phyloP scores from a whole-genome alignment of 768 basidiomycete species.

The Zangia roseola region DNA sequence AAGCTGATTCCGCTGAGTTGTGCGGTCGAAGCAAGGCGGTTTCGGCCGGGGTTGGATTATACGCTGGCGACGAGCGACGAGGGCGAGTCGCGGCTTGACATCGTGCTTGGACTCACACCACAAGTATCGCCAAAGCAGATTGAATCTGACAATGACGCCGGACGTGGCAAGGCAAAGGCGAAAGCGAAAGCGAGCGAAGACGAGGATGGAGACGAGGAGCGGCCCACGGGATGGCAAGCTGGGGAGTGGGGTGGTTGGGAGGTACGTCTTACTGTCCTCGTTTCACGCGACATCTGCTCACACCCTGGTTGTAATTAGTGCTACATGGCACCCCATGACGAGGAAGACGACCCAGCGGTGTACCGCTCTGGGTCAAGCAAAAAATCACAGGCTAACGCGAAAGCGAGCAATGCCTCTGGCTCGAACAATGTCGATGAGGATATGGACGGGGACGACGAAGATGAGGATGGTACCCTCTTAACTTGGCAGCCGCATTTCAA shows the following conservation, averaged over 20 bases:
- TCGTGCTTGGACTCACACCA: conserved; percentile 84
- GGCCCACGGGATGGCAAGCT: conserved; percentile 57
- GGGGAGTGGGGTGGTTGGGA: conserved; percentile 95
- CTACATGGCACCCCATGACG: conserved; percentile 93
- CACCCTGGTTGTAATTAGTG: conserved; percentile 46
- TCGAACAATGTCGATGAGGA: conserved; percentile 9
- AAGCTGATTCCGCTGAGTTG: conserved; percentile 70
- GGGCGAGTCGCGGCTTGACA: conserved; percentile 79
- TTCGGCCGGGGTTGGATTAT: conserved; percentile 92
- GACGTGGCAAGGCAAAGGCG: conserved; percentile 31
- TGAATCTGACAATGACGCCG: conserved; percentile 1
- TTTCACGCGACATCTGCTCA: neutral
- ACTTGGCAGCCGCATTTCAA: conserved; percentile 91
- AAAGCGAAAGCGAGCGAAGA: conserved; percentile 11
- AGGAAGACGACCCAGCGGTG: conserved; percentile 93
- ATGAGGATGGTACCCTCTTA: conserved; percentile 74
- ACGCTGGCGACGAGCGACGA: conserved; percentile 89
- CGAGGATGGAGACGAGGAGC: conserved; percentile 29
- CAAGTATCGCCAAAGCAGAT: conserved; percentile 34
- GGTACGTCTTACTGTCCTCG: conserved; percentile 40
- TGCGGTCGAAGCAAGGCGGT: conserved; percentile 78
- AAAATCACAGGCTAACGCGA: conserved; percentile 22
- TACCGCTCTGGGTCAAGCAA: conserved; percentile 66
- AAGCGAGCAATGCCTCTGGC: conserved; percentile 15
- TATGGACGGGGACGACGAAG: conserved; percentile 36